Conservation (phyloP, 805 yeast genomes). For the Cyberlindnera suaveolens region DNA sequence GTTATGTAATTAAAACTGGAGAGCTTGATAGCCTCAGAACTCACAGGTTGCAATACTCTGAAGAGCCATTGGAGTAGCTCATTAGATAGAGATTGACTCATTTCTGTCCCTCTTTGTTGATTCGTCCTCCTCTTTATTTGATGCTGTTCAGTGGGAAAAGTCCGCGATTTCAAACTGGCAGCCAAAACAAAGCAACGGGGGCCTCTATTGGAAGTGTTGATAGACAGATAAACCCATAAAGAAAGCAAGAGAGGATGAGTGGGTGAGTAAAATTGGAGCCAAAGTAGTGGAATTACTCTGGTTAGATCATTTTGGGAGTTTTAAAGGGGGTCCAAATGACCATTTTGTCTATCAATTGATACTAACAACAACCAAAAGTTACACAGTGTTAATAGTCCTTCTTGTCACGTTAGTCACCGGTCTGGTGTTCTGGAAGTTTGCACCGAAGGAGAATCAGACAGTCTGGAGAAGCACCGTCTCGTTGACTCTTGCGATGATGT, state of each 20-base stretch:
- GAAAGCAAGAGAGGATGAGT: slow-evolving; percentile 2
- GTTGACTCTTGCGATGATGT: slow-evolving; percentile 69
- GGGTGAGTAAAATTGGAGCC: slow-evolving; percentile 4
- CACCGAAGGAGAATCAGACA: slow-evolving; percentile 79
- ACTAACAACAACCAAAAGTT: slow-evolving; percentile 1
- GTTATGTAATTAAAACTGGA: neutral
- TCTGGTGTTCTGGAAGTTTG: slow-evolving; percentile 72
- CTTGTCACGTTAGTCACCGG: slow-evolving; percentile 36
- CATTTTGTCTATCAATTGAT: too few species aligned
- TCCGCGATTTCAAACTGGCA: too few species aligned
- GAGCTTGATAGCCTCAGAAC: slow-evolving; percentile 7
- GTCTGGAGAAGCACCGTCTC: slow-evolving; percentile 71
- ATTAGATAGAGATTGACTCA: slow-evolving; percentile 10
- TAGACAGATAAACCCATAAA: neutral
- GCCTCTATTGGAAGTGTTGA: neutral
- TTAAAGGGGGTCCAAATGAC: too few species aligned
- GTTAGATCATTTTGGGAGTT: too few species aligned
- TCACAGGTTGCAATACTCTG: slow-evolving; percentile 44
- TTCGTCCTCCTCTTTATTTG: too few species aligned
- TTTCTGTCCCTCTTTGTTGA: too few species aligned
- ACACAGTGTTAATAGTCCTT: slow-evolving; percentile 8
- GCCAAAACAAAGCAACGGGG: too few species aligned
- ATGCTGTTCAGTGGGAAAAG: too few species aligned
- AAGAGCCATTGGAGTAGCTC: slow-evolving; percentile 50
- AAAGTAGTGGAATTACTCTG: too few species aligned